These are phyloP conservation scores for Tremella mesenterica DNA, from an alignment of 768 basidiomycete species.

Conservation along the genomic window DNA sequence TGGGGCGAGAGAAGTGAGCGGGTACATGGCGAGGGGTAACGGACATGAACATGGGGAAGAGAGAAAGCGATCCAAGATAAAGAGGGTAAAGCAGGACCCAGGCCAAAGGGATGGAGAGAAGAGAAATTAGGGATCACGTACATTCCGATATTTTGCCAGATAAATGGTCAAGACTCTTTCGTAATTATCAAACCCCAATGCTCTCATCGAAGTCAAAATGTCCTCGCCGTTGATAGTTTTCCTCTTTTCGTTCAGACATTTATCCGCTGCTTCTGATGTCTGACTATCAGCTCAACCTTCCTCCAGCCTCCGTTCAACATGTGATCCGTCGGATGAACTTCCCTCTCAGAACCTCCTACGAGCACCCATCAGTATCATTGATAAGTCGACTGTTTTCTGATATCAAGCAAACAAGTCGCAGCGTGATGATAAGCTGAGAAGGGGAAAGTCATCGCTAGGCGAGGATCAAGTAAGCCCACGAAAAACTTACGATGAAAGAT, in stretches of 20 bases:
- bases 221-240: slow-evolving; percentile 98
- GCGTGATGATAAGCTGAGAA: background rate
- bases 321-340: background rate
- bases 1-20: too few species aligned
- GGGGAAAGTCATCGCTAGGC: background rate
- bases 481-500: slow-evolving; percentile 63
- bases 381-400: too few species aligned
- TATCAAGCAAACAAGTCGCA: too few species aligned
- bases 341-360: too few species aligned
- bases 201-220: slow-evolving; percentile 85
- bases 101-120: too few species aligned
- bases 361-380: too few species aligned
- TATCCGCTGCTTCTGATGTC: slow-evolving; percentile 91
- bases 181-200: slow-evolving; percentile 90
- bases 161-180: slow-evolving; percentile 87
- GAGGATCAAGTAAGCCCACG: background rate
- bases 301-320: background rate
- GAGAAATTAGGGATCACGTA: slow-evolving; percentile 36
- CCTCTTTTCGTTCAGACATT: slow-evolving; percentile 85
- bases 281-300: slow-evolving; percentile 6
- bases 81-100: too few species aligned
- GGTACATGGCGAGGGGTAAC: too few species aligned
- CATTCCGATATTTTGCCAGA: slow-evolving; percentile 78
- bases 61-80: background rate
- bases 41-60: too few species aligned